Conservation (phyloP, 768 basidiomycete species). For the Myochromella boudieri region DNA sequence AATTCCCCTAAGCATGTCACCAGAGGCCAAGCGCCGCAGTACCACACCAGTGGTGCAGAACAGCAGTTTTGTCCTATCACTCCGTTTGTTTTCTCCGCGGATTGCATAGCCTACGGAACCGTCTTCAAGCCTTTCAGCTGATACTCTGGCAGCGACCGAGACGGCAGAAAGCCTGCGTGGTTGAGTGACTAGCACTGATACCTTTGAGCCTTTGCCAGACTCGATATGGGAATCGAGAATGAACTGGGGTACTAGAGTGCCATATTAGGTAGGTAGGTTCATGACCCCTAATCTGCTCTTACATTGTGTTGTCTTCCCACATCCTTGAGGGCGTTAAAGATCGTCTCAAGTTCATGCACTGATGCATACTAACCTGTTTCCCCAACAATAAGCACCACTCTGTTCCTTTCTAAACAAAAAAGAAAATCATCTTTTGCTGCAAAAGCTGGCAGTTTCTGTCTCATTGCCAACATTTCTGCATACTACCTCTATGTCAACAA, state of each 20-base stretch:
- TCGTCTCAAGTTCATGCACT: background rate
- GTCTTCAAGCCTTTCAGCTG: constrained; percentile 74
- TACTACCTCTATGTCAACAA: constrained; percentile 36
- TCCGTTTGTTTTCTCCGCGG: constrained; percentile 77
- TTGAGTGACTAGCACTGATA: constrained; percentile 84
- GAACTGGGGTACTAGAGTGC: constrained; percentile 70
- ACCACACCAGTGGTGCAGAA: constrained; percentile 97
- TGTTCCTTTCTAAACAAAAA: constrained; percentile 48
- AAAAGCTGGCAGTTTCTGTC: constrained; percentile 78
- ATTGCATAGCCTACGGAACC: constrained; percentile 87
- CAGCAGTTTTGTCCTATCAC: constrained; percentile 67
- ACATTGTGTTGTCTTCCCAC: constrained; percentile 92
- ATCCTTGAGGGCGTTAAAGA: constrained; percentile 48
- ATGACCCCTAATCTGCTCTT: constrained; percentile 14
- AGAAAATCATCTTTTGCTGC: constrained; percentile 64
- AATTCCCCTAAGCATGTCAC: constrained; percentile 67
- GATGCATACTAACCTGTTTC: constrained; percentile 66
- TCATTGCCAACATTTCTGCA: constrained; percentile 48
- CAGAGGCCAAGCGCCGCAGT: constrained; percentile 71
- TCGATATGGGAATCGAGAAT: constrained; percentile 82
- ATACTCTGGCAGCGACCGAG: constrained; percentile 85
- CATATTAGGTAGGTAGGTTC: background rate
- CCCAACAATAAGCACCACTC: constrained; percentile 84
- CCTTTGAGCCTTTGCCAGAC: constrained; percentile 55
- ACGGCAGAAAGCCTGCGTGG: constrained; percentile 88